phyloP scores from a whole-genome alignment of 2,329 filamentous ascomycete species.

The Dactylellina parvicollis region DNA sequence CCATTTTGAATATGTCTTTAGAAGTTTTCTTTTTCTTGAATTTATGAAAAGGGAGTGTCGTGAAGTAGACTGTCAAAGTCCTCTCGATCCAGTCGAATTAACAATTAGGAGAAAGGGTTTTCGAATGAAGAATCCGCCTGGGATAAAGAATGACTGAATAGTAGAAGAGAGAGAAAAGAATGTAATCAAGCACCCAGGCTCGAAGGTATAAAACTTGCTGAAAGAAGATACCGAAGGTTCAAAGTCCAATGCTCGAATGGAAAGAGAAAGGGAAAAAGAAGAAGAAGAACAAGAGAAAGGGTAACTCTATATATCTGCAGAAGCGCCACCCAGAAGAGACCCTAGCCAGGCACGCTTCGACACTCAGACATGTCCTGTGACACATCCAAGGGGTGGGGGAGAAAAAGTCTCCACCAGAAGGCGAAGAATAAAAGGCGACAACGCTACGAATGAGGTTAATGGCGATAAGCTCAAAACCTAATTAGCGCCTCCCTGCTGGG shows the following conservation, averaged over 20 bases:
- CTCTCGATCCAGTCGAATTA: slow-evolving; percentile 53
- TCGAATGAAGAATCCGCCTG: slow-evolving; percentile 55
- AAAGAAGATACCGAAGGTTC: slow-evolving; percentile 28
- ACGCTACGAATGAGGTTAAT: slow-evolving; percentile 20
- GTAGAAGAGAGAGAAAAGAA: slow-evolving; percentile 29
- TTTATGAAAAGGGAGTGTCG: neutral
- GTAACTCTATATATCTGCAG: slow-evolving; percentile 22
- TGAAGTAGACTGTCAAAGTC: slow-evolving; percentile 50
- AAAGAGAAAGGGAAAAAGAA: slow-evolving; percentile 16
- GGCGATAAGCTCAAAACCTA: slow-evolving; percentile 51
- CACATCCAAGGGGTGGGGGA: slow-evolving; percentile 22
- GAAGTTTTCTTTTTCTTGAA: neutral
- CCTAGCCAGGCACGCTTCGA: neutral
- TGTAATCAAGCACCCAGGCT: slow-evolving; percentile 52
- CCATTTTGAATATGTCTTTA: slow-evolving; percentile 41
- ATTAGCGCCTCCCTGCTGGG: slow-evolving; percentile 36
- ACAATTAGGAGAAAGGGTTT: slow-evolving; percentile 20
- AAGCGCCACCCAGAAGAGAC: neutral
- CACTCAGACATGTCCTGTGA: slow-evolving; percentile 37
- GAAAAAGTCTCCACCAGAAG: slow-evolving; percentile 22
- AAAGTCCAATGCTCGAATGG: slow-evolving; percentile 47
- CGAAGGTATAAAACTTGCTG: slow-evolving; percentile 16
- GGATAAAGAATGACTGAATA: slow-evolving; percentile 53
- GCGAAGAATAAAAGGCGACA: neutral
- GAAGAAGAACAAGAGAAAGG: slow-evolving; percentile 11